Conservation (phyloP, 257 asterid genomes). For the Cinchona pubescens region DNA sequence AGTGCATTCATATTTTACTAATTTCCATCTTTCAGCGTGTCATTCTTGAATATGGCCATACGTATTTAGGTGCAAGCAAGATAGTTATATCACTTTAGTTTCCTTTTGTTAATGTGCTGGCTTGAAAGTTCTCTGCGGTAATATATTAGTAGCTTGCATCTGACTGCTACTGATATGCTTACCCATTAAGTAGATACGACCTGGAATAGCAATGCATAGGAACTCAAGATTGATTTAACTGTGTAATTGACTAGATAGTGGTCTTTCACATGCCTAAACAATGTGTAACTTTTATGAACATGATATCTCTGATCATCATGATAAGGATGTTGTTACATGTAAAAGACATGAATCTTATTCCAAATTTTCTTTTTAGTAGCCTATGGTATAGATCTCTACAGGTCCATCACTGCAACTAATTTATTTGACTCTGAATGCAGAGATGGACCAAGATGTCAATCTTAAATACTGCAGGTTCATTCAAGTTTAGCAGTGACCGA, state of each 20-base stretch:
- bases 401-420: neutral
- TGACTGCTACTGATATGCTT: neutral
- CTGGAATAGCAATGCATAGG: neutral
- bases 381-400: neutral
- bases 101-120: neutral
- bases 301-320: no score
- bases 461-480: constrained; percentile 60
- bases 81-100: neutral
- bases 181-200: no score
- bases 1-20: neutral
- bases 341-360: neutral
- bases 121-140: neutral
- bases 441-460: constrained; percentile 70
- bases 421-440: constrained; percentile 28
- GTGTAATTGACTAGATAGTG: no score
- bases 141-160: neutral
- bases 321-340: no score
- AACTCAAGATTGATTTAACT: neutral
- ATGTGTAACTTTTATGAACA: neutral
- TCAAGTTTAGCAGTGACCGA: constrained; percentile 67
- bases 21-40: neutral
- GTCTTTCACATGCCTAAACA: neutral
- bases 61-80: neutral
- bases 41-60: neutral
- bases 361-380: neutral